A percentile compares a stretch with the other conserved stretches of the same genome.
Evolutionary conservation across 2,329 filamentous ascomycete species (phyloP).

Genomic region (Boeremia exigua): DNA sequence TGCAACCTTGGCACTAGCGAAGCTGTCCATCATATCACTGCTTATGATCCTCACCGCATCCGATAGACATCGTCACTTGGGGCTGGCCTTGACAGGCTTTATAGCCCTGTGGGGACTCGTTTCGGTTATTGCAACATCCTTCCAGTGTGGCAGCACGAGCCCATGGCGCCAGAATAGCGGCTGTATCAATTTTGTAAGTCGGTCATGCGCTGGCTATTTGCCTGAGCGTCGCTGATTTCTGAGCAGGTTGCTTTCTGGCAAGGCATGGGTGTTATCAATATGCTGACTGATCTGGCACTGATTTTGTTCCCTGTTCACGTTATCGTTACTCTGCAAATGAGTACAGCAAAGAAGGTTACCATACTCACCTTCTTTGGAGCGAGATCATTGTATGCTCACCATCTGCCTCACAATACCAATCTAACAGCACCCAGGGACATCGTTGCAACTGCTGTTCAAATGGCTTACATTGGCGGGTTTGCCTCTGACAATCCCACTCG

Average conservation of each 20-base stretch:
- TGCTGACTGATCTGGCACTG: constrained; percentile 42
- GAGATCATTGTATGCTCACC: constrained; percentile 33
- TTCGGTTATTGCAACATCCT: constrained; percentile 36
- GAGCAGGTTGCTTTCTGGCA: constrained; percentile 40
- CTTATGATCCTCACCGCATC: constrained; percentile 44
- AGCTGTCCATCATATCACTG: constrained; percentile 45
- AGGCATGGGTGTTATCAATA: constrained; percentile 39
- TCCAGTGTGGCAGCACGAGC: constrained; percentile 38
- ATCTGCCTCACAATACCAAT: background rate
- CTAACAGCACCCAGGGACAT: constrained; percentile 33
- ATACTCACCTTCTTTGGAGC: constrained; percentile 44
- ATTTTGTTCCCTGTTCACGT: constrained; percentile 44
- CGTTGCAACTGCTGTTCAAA: constrained; percentile 40
- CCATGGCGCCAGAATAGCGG: constrained; percentile 31
- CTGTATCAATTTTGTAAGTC: constrained; percentile 38
- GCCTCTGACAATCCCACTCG: constrained; percentile 34
- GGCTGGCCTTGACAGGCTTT: constrained; percentile 31
- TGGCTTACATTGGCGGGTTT: constrained; percentile 39
- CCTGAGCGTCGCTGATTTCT: background rate
- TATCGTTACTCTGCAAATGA: constrained; percentile 46
- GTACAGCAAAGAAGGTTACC: constrained; percentile 40
- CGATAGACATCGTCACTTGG: constrained; percentile 36
- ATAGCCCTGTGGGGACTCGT: constrained; percentile 42
- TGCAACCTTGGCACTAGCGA: constrained; percentile 42
- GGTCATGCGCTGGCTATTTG: background rate